Conservation (phyloP, 1,139 yeast species). For the Scheffersomyces insectosa region DNA sequence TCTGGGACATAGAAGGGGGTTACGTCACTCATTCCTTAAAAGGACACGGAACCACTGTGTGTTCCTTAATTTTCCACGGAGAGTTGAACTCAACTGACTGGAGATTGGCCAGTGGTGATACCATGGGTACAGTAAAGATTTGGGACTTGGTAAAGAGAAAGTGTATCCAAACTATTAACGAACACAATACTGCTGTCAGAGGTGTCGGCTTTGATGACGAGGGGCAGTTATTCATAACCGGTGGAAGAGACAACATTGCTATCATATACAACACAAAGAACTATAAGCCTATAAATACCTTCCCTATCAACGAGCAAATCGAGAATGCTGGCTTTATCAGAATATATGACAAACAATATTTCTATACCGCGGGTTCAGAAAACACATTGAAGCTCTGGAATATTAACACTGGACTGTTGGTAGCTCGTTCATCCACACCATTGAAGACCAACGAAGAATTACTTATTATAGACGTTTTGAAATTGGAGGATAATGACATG, state of each 20-base stretch:
- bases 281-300: conserved; percentile 60
- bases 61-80: conserved; percentile 75
- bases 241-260: conserved; percentile 86
- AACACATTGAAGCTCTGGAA: conserved; percentile 69
- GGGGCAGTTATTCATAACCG: conserved; percentile 65
- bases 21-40: conserved; percentile 85
- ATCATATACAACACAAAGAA: conserved; percentile 58
- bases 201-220: conserved; percentile 66
- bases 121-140: conserved; percentile 79
- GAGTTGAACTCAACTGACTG: conserved; percentile 69
- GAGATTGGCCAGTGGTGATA: conserved; percentile 84
- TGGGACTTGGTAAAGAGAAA: conserved; percentile 91
- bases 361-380: conserved; percentile 82
- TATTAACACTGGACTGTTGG: conserved; percentile 31
- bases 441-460: conserved; percentile 66
- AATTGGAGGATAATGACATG: conserved; percentile 23
- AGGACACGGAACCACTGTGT: conserved; percentile 94
- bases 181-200: conserved; percentile 84
- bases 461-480: conserved; percentile 59
- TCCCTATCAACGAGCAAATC: conserved; percentile 76
- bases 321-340: conserved; percentile 74
- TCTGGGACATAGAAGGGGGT: conserved; percentile 90
- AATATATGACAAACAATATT: conserved; percentile 31
- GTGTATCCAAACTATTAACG: conserved; percentile 61
- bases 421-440: conserved; percentile 52